These are phyloP conservation scores for Phytophthora tubulina DNA, from an alignment of 352 stramenopile species.

Conservation along the genomic window DNA sequence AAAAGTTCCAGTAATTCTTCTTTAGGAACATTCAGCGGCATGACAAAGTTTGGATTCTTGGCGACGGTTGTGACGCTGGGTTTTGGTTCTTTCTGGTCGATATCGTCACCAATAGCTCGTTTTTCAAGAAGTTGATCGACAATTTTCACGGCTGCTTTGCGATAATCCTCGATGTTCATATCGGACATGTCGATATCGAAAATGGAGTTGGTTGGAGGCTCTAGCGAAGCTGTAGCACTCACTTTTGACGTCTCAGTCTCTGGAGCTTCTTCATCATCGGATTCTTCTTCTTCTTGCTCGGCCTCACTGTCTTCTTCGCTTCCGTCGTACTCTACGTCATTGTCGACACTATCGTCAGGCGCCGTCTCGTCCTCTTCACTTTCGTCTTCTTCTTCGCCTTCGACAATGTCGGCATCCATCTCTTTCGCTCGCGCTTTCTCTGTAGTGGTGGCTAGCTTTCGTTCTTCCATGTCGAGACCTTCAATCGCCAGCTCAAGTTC, in stretches of 20 bases:
- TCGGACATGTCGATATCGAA: slow-evolving; percentile 67
- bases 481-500: slow-evolving; percentile 58
- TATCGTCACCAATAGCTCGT: slow-evolving; percentile 20
- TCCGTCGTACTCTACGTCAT: slow-evolving; percentile 13
- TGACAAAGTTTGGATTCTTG: slow-evolving; percentile 34
- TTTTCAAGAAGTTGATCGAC: slow-evolving; percentile 54
- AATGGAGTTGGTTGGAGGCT: slow-evolving; percentile 32
- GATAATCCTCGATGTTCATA: slow-evolving; percentile 56
- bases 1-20: slow-evolving; percentile 62
- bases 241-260: slow-evolving; percentile 13
- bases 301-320: not conserved
- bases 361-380: slow-evolving; percentile 20
- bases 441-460: slow-evolving; percentile 29
- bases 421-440: slow-evolving; percentile 41
- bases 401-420: slow-evolving; percentile 32
- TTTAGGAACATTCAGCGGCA: slow-evolving; percentile 39
- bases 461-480: slow-evolving; percentile 37
- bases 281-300: slow-evolving; percentile 18
- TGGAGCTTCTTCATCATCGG: slow-evolving; percentile 25
- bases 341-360: slow-evolving; percentile 15
- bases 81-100: slow-evolving; percentile 4
- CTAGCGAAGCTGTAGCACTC: not conserved
- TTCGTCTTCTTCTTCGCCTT: slow-evolving; percentile 31
- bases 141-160: slow-evolving; percentile 42
- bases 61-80: not conserved